Conservation (phyloP, 768 basidiomycete species). For the Clitopilus passeckerianus region DNA sequence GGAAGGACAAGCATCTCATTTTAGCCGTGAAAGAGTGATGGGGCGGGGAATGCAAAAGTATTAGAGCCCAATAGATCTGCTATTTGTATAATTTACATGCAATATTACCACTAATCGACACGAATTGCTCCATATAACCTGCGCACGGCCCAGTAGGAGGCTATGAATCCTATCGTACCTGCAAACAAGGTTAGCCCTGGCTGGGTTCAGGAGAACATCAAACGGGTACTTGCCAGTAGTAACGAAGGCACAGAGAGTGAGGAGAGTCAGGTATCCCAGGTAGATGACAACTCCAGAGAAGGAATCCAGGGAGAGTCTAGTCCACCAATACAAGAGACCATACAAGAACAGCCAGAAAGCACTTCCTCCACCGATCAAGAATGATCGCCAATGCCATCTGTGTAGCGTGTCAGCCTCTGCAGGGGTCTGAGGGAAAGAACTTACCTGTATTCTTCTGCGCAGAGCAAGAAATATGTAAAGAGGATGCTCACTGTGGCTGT, state of each 20-base stretch:
- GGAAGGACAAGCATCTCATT: slow-evolving; percentile 67
- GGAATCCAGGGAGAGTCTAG: slow-evolving; percentile 81
- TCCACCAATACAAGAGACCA: slow-evolving; percentile 84
- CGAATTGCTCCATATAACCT: slow-evolving; percentile 80
- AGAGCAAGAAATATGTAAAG: slow-evolving; percentile 87
- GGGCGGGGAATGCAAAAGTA: not conserved
- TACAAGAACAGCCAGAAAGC: slow-evolving; percentile 90
- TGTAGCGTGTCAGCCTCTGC: not conserved
- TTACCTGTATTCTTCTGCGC: slow-evolving; percentile 91
- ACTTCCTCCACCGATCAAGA: slow-evolving; percentile 88
- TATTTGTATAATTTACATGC: not conserved
- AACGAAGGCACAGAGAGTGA: slow-evolving; percentile 82
- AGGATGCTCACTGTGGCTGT: slow-evolving; percentile 89
- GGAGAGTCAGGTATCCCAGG: slow-evolving; percentile 84
- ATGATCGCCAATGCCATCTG: slow-evolving; percentile 97
- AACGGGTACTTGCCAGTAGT: slow-evolving; percentile 59
- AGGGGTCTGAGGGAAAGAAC: slow-evolving; percentile 11
- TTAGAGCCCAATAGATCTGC: not conserved
- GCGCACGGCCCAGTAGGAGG: slow-evolving; percentile 87
- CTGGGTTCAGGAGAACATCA: not conserved
- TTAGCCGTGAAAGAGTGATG: slow-evolving; percentile 23
- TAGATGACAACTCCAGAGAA: slow-evolving; percentile 79
- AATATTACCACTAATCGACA: slow-evolving; percentile 43
- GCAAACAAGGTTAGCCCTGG: slow-evolving; percentile 7
- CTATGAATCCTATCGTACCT: slow-evolving; percentile 90